phyloP scores from a whole-genome alignment of 2,329 filamentous ascomycete species.

The Cryoendolithus antarcticus region DNA sequence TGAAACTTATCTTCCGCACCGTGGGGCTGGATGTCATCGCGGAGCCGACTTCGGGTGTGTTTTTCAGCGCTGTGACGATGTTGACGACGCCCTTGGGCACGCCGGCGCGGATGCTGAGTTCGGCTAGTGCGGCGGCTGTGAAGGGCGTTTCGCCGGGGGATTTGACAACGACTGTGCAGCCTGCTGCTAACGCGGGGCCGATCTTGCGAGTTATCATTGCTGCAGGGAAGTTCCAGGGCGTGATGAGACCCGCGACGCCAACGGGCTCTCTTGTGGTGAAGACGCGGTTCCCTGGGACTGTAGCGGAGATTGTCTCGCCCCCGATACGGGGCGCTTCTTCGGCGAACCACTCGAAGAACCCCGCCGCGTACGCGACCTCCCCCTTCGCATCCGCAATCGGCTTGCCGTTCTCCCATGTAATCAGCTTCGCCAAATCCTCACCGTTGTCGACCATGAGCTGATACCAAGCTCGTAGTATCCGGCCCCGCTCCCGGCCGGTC shows the following conservation, averaged over 20 bases:
- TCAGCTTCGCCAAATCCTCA: constrained; percentile 69
- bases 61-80: constrained; percentile 65
- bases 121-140: constrained; percentile 74
- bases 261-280: constrained; percentile 73
- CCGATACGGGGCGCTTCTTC: constrained; percentile 65
- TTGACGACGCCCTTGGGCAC: constrained; percentile 88
- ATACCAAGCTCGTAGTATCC: constrained; percentile 68
- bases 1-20: constrained; percentile 88
- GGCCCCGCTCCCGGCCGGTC: constrained; percentile 62
- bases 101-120: constrained; percentile 74
- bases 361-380: constrained; percentile 60
- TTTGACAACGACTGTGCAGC: constrained; percentile 88
- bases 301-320: constrained; percentile 62
- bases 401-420: constrained; percentile 87
- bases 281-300: constrained; percentile 59
- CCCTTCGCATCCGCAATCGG: constrained; percentile 62
- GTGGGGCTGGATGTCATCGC: constrained; percentile 62
- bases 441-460: constrained; percentile 66
- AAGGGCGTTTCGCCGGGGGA: constrained; percentile 86
- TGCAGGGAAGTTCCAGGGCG: constrained; percentile 72
- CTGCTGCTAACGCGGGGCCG: constrained; percentile 61
- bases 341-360: constrained; percentile 70
- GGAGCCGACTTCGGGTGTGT: constrained; percentile 69
- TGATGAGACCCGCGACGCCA: constrained; percentile 71
- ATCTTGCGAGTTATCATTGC: constrained; percentile 38